These are phyloP conservation scores for Pseudonitzschia pungens DNA, from an alignment of 108 stramenopile genomes.

Conservation along the genomic window DNA sequence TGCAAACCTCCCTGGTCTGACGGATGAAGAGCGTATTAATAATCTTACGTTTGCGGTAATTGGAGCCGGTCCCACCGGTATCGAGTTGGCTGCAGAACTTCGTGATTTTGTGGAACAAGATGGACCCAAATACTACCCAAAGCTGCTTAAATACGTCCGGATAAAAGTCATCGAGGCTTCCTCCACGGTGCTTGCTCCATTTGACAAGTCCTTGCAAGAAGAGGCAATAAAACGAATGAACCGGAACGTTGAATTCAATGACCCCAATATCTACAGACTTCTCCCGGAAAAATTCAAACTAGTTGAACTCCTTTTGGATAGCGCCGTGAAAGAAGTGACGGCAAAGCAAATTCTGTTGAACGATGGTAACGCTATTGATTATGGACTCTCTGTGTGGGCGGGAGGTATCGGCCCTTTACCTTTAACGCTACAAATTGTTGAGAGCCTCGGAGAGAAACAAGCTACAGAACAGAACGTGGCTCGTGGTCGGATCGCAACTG, in stretches of 20 bases:
- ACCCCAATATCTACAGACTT: conserved; percentile 42
- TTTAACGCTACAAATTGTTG: conserved; percentile 70
- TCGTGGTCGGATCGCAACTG: conserved; percentile 84
- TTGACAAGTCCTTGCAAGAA: conserved; percentile 86
- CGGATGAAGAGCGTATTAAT: conserved; percentile 62
- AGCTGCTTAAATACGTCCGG: conserved; percentile 76
- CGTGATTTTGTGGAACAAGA: conserved; percentile 93
- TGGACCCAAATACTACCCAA: conserved; percentile 87
- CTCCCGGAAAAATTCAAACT: conserved; percentile 62
- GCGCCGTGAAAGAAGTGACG: conserved; percentile 88
- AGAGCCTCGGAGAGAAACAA: conserved; percentile 67
- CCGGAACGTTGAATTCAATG: conserved; percentile 46
- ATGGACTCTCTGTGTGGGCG: conserved; percentile 93
- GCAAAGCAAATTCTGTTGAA: conserved; percentile 70
- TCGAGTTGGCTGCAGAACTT: conserved; percentile 93
- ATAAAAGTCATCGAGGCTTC: conserved; percentile 95
- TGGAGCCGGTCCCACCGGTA: conserved; percentile 94
- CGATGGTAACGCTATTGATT: conserved; percentile 71
- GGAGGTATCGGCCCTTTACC: conserved; percentile 94
- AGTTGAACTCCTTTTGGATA: conserved; percentile 79
- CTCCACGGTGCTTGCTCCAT: conserved; percentile 78
- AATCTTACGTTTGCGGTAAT: conserved; percentile 90
- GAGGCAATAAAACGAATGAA: conserved; percentile 82
- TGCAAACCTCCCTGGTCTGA: conserved; percentile 82
- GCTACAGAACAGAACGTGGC: conserved; percentile 54